Percentiles rank a stretch among this genome's conserved stretches.
Evolutionary conservation across 352 stramenopile species (phyloP).

Genomic region (Salisapilia sapeloensis): DNA sequence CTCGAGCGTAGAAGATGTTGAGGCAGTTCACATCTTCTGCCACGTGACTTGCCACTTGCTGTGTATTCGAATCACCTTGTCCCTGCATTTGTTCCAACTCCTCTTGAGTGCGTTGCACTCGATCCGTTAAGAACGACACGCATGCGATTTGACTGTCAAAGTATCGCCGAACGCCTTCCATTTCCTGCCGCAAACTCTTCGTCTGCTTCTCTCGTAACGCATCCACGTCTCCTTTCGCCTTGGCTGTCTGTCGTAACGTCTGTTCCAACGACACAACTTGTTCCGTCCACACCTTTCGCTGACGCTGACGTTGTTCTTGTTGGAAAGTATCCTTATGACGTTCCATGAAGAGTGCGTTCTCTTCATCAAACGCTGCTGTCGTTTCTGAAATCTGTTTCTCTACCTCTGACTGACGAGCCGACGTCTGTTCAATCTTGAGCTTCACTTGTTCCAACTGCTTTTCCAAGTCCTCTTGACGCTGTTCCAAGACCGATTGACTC

Average conservation of each 20-base stretch:
- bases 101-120: constrained; percentile 22
- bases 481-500: constrained; percentile 16
- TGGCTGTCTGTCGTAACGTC: constrained; percentile 14
- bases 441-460: constrained; percentile 31
- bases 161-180: constrained; percentile 52
- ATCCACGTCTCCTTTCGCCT: constrained; percentile 19
- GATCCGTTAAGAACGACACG: constrained; percentile 62
- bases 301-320: constrained; percentile 14
- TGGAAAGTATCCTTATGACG: constrained; percentile 29
- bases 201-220: constrained; percentile 26
- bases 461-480: constrained; percentile 18
- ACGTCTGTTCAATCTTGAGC: constrained; percentile 19
- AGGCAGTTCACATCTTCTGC: constrained; percentile 33
- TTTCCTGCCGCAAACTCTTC: constrained; percentile 26
- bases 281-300: constrained; percentile 14
- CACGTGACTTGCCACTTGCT: constrained; percentile 21
- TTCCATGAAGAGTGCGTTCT: constrained; percentile 19
- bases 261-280: constrained; percentile 17
- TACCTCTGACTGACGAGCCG: constrained; percentile 15
- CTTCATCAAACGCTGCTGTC: constrained; percentile 24
- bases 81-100: constrained; percentile 15
- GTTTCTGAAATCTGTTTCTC: constrained; percentile 23
- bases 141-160: constrained; percentile 61
- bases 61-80: constrained; percentile 33
- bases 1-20: constrained; percentile 18